These are phyloP conservation scores for Aspergillus candidus DNA, from an alignment of 2,329 filamentous ascomycete genomes.

Conservation along the genomic window DNA sequence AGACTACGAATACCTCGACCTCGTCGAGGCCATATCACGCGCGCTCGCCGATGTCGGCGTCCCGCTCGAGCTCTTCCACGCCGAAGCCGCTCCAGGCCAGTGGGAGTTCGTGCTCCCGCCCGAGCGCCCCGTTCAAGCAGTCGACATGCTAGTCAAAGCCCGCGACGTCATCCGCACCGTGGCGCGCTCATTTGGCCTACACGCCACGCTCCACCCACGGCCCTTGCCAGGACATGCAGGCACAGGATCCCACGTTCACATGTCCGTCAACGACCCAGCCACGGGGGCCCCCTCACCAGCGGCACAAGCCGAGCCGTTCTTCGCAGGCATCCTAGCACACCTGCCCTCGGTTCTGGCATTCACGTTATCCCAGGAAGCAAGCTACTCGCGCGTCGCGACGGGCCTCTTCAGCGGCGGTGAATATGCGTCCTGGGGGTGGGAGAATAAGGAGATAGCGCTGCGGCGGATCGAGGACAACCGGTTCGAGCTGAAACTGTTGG, in stretches of 20 bases:
- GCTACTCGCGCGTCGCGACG: conserved; percentile 19
- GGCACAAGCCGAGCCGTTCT: conserved; percentile 13
- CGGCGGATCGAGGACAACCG: conserved; percentile 16
- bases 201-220: conserved; percentile 19
- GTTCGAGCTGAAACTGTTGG: conserved; percentile 23
- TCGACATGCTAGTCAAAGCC: conserved; percentile 19
- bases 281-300: background rate
- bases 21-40: conserved; percentile 13
- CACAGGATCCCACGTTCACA: conserved; percentile 21
- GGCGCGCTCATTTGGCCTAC: conserved; percentile 11
- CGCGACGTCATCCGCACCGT: conserved; percentile 16
- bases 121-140: conserved; percentile 13
- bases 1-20: conserved; percentile 45
- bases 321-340: conserved; percentile 21
- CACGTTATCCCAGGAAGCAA: conserved; percentile 17
- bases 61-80: conserved; percentile 21
- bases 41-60: conserved; percentile 15
- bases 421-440: conserved; percentile 22
- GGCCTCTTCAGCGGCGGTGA: conserved; percentile 24
- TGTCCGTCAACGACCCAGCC: conserved; percentile 15
- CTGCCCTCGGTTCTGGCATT: conserved; percentile 20
- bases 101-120: conserved; percentile 23
- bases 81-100: conserved; percentile 21
- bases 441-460: conserved; percentile 21
- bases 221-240: conserved; percentile 9